Percentiles rank a stretch among this genome's conserved stretches.
Conservation (phyloP, 1,139 yeast genomes). For the Hyphopichia wangnamkhiaoensis region DNA sequence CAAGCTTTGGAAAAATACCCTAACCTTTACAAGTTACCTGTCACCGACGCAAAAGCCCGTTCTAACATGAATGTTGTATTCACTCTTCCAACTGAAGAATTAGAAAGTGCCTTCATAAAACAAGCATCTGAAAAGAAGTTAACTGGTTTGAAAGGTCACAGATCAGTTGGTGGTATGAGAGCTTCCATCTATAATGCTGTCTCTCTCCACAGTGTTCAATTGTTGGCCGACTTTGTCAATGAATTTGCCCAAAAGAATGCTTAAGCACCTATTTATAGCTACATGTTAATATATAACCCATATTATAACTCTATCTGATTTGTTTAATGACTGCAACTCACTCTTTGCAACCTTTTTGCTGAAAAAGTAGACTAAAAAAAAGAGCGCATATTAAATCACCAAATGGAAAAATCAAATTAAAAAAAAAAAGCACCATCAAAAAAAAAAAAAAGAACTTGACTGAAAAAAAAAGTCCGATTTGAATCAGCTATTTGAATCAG, state of each 20-base stretch:
- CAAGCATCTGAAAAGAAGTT: slow-evolving; percentile 52
- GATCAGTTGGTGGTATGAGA: slow-evolving; percentile 97
- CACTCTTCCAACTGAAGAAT: slow-evolving; percentile 61
- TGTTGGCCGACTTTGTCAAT: slow-evolving; percentile 58
- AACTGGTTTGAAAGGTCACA: slow-evolving; percentile 88
- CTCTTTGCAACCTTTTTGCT: neutral
- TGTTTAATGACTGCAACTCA: too few relatives aligned
- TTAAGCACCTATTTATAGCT: slow-evolving; percentile 8
- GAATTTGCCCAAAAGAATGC: slow-evolving; percentile 57
- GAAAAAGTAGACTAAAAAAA: neutral
- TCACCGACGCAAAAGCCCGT: slow-evolving; percentile 56
- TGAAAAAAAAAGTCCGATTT: neutral
- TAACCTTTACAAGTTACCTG: slow-evolving; percentile 66
- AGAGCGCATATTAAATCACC: neutral
- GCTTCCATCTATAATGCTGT: slow-evolving; percentile 93
- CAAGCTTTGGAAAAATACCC: slow-evolving; percentile 64
- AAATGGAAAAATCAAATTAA: neutral
- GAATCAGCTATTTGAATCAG: too few relatives aligned
- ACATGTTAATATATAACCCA: neutral
- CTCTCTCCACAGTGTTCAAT: slow-evolving; percentile 59
- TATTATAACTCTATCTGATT: neutral
- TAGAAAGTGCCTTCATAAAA: slow-evolving; percentile 67
- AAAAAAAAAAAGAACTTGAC: neutral
- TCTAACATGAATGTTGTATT: slow-evolving; percentile 94
- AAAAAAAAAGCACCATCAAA: too few relatives aligned